phyloP scores from a whole-genome alignment of 768 basidiomycete genomes.

The Mycena maculata region DNA sequence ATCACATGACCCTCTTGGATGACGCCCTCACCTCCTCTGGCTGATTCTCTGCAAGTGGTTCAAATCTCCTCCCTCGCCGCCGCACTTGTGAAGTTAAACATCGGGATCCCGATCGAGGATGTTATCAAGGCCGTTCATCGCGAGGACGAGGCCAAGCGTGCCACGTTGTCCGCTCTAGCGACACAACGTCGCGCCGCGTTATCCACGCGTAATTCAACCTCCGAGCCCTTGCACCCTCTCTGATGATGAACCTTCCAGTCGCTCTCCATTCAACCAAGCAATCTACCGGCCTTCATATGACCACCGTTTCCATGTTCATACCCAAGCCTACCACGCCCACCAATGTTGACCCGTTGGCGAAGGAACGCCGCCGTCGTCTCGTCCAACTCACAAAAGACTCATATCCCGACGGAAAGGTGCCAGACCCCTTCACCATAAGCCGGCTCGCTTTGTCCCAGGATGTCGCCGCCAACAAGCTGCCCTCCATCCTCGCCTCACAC shows the following conservation, averaged over 20 bases:
- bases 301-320: slow-evolving; percentile 30
- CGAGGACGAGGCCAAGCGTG: slow-evolving; percentile 25
- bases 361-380: slow-evolving; percentile 33
- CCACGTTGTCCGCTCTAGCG: slow-evolving; percentile 17
- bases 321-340: slow-evolving; percentile 27
- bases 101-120: slow-evolving; percentile 30
- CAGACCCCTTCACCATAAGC: slow-evolving; percentile 30
- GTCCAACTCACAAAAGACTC: slow-evolving; percentile 31
- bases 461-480: slow-evolving; percentile 29
- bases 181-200: slow-evolving; percentile 15
- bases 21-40: slow-evolving; percentile 12
- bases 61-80: slow-evolving; percentile 27
- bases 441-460: slow-evolving; percentile 21
- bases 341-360: slow-evolving; percentile 31
- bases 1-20: too few relatives aligned
- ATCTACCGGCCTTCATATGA: slow-evolving; percentile 28
- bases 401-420: slow-evolving; percentile 31
- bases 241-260: slow-evolving; percentile 33
- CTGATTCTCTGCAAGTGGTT: slow-evolving; percentile 25
- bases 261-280: slow-evolving; percentile 29
- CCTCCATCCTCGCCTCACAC: slow-evolving; percentile 29
- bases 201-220: slow-evolving; percentile 30
- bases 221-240: slow-evolving; percentile 23
- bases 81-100: slow-evolving; percentile 31
- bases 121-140: slow-evolving; percentile 30